Evolutionary conservation across 257 asterid species (phyloP).

Genomic region (Leptodermis oblonga): DNA sequence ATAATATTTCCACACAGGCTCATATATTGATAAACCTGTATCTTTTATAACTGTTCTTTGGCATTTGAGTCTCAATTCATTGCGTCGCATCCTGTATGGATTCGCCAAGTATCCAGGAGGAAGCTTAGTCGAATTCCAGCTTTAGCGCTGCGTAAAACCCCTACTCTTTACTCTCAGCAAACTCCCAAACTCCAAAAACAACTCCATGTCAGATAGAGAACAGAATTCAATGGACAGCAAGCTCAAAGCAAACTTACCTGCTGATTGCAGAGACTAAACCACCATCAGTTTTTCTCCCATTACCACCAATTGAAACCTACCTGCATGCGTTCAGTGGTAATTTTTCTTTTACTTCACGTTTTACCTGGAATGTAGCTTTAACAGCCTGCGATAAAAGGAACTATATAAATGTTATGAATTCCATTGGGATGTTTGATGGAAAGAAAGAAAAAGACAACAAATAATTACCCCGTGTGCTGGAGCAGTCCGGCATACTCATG

Average conservation of each 20-base stretch:
- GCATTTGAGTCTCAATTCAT: not conserved
- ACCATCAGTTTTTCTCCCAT: slow-evolving; percentile 20
- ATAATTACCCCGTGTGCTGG: too few relatives aligned
- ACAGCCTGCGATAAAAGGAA: not conserved
- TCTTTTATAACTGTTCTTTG: not conserved
- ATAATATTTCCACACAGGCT: too few relatives aligned
- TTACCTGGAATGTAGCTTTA: slow-evolving; percentile 15
- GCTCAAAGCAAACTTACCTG: slow-evolving; percentile 21
- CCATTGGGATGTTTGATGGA: not conserved
- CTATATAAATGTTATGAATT: not conserved
- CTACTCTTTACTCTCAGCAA: slow-evolving; percentile 5
- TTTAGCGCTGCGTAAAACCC: not conserved
- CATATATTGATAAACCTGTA: too few relatives aligned
- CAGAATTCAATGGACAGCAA: not conserved
- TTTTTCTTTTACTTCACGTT: slow-evolving; percentile 16
- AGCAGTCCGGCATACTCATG: too few relatives aligned
- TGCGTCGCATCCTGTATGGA: not conserved
- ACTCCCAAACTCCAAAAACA: slow-evolving; percentile 28
- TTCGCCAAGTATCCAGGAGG: slow-evolving; percentile 8
- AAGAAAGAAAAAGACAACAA: not conserved
- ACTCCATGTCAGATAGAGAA: slow-evolving; percentile 11
- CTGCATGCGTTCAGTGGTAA: slow-evolving; percentile 13
- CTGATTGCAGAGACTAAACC: slow-evolving; percentile 14
- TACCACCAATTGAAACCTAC: slow-evolving; percentile 22
- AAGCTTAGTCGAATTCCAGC: not conserved